Percentiles rank a stretch among this genome's conserved stretches.
Conservation (phyloP, 495 filamentous ascomycete species). For the Xeromyces bisporus region DNA sequence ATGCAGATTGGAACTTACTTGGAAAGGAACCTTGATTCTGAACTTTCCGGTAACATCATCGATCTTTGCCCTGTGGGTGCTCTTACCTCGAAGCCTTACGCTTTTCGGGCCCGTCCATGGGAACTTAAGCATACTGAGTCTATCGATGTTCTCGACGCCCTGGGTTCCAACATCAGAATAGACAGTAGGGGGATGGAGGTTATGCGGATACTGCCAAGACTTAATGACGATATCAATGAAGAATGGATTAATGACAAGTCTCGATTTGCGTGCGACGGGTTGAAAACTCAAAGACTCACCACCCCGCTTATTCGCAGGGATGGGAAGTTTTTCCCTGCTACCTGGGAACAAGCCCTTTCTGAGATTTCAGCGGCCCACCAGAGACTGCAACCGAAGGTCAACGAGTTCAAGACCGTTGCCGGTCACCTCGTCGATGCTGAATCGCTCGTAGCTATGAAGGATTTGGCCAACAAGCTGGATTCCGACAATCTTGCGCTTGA, state of each 20-base stretch:
- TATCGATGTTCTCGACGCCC: conserved; percentile 78
- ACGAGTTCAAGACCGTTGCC: conserved; percentile 92
- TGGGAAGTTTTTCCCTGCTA: conserved; percentile 72
- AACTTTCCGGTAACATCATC: conserved; percentile 93
- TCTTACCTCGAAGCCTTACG: conserved; percentile 90
- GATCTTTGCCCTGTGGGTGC: conserved; percentile 96
- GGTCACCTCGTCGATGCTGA: conserved; percentile 84
- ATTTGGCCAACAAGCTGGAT: conserved; percentile 83
- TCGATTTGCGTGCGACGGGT: conserved; percentile 90
- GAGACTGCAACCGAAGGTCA: conserved; percentile 56
- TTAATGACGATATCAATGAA: conserved; percentile 97
- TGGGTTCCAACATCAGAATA: conserved; percentile 87
- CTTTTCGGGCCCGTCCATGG: conserved; percentile 93
- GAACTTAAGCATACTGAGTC: conserved; percentile 88
- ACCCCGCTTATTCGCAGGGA: conserved; percentile 79
- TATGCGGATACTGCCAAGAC: conserved; percentile 78
- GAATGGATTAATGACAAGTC: conserved; percentile 99
- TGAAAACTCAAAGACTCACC: conserved; percentile 86
- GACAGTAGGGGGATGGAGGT: conserved; percentile 90
- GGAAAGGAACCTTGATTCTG: conserved; percentile 76
- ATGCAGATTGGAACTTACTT: conserved; percentile 97
- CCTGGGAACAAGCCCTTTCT: conserved; percentile 85
- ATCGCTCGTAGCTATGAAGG: conserved; percentile 89
- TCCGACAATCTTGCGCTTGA: conserved; percentile 93
- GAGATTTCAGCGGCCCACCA: conserved; percentile 66